Conservation (phyloP, 768 basidiomycete species). For the Suillus subluteus region DNA sequence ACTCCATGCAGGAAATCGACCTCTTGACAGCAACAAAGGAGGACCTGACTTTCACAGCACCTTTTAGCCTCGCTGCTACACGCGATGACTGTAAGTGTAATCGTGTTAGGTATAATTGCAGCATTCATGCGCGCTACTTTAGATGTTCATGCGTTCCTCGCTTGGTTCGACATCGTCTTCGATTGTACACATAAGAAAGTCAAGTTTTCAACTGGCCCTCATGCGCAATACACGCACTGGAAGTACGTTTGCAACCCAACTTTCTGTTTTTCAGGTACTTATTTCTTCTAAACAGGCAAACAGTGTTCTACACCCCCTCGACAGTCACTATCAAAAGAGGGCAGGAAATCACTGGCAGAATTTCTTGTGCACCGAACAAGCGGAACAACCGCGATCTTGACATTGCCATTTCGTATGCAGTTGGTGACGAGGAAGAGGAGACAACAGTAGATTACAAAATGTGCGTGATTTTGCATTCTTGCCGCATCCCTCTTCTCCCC, state of each 20-base stretch:
- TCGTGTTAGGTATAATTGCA: slow-evolving; percentile 6
- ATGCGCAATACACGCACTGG: slow-evolving; percentile 96
- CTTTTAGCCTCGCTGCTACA: slow-evolving; percentile 80
- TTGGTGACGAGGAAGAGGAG: slow-evolving; percentile 30
- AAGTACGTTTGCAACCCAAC: slow-evolving; percentile 60
- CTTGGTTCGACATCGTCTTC: slow-evolving; percentile 98
- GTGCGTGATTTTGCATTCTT: slow-evolving; percentile 59
- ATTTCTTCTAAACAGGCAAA: slow-evolving; percentile 60
- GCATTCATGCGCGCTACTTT: slow-evolving; percentile 11
- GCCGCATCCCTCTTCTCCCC: slow-evolving; percentile 19
- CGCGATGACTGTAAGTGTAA: slow-evolving; percentile 85
- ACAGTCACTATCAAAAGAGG: slow-evolving; percentile 72
- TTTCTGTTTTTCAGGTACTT: slow-evolving; percentile 1
- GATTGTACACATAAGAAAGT: slow-evolving; percentile 95
- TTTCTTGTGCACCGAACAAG: slow-evolving; percentile 86
- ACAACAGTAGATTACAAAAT: slow-evolving; percentile 76
- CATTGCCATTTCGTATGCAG: slow-evolving; percentile 77
- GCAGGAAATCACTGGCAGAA: slow-evolving; percentile 70
- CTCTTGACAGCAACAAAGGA: slow-evolving; percentile 92
- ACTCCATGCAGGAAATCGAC: slow-evolving; percentile 73
- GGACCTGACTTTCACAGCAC: slow-evolving; percentile 83
- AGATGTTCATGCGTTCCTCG: slow-evolving; percentile 98
- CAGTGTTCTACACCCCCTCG: slow-evolving; percentile 94
- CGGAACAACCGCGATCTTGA: slow-evolving; percentile 96
- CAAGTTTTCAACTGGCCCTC: slow-evolving; percentile 96